Evolutionary conservation across 2,329 filamentous ascomycete species (phyloP).

Genomic region (Ambrosiella beaveri): DNA sequence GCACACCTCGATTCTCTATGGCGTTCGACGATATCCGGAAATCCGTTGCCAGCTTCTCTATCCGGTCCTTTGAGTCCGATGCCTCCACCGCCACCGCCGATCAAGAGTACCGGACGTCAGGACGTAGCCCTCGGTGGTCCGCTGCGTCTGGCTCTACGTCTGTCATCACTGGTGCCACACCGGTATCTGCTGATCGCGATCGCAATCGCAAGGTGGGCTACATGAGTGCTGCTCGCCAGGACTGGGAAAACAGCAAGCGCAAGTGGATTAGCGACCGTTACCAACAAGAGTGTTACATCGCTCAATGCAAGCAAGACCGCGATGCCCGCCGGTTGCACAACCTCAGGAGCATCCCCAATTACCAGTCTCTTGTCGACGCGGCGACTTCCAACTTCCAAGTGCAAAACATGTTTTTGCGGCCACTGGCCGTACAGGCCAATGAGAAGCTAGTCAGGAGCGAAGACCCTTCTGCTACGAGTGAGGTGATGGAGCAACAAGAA

Average conservation of each 20-base stretch:
- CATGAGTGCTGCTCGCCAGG: constrained; percentile 2
- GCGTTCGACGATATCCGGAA: constrained; percentile 14
- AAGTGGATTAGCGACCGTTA: constrained; percentile 10
- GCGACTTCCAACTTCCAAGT: constrained; percentile 8
- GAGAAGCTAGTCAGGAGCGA: background rate
- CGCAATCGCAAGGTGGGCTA: constrained; percentile 3
- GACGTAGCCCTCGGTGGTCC: constrained; percentile 7
- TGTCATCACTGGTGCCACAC: background rate
- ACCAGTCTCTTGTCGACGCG: constrained; percentile 4
- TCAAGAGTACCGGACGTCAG: constrained; percentile 10
- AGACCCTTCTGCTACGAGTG: background rate
- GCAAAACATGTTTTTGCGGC: constrained; percentile 10
- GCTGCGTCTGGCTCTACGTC: constrained; percentile 8
- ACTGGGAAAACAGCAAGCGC: constrained; percentile 6
- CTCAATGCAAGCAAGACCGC: constrained; percentile 3
- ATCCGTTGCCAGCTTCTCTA: constrained; percentile 13
- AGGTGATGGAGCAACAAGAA: background rate
- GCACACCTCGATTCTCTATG: constrained; percentile 9
- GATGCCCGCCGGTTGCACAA: background rate
- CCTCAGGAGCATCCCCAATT: background rate
- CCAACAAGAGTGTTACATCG: constrained; percentile 10
- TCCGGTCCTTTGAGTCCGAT: constrained; percentile 11
- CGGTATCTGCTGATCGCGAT: background rate
- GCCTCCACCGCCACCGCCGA: constrained; percentile 1
- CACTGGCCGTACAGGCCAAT: constrained; percentile 8